Percentiles rank a stretch among this genome's conserved stretches.
Conservation (phyloP, 371 early-diverging fungal genomes). For the Neoconidiobolus thromboides region DNA sequence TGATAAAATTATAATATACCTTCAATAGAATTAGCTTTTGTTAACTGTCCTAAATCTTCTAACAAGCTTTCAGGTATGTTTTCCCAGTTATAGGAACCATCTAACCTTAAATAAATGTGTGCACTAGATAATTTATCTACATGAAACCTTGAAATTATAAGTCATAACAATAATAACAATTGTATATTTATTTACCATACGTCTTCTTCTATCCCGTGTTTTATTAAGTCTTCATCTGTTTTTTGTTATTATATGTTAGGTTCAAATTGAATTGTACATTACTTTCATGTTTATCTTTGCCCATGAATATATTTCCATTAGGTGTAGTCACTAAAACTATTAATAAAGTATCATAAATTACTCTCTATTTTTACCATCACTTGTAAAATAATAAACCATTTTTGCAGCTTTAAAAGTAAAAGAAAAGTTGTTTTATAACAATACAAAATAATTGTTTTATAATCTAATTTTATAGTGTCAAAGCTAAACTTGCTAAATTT, state of each 20-base stretch:
- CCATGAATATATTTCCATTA: constrained; percentile 80
- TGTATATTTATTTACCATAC: constrained; percentile 42
- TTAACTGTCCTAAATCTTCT: constrained; percentile 76
- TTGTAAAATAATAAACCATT: too few species aligned
- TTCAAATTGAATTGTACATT: constrained; percentile 9
- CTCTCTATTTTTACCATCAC: too few species aligned
- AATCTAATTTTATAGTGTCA: too few species aligned
- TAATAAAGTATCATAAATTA: too few species aligned
- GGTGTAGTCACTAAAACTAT: too few species aligned
- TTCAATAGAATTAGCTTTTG: constrained; percentile 91
- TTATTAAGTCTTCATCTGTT: constrained; percentile 83
- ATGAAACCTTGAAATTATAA: constrained; percentile 44
- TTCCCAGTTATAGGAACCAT: constrained; percentile 56
- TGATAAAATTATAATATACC: constrained; percentile 17
- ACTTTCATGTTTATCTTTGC: constrained; percentile 93
- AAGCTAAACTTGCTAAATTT: too few species aligned
- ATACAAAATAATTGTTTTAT: too few species aligned
- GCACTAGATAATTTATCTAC: constrained; percentile 92
- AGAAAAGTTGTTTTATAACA: too few species aligned
- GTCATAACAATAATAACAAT: not conserved
- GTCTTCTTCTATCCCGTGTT: constrained; percentile 82
- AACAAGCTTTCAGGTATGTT: constrained; percentile 51
- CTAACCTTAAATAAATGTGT: constrained; percentile 82
- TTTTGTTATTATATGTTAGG: not conserved
- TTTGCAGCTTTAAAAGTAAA: too few species aligned